Percentiles rank a stretch among this genome's conserved stretches.
These are phyloP conservation scores for Lathyrus sativus DNA, from an alignment of 306 rosid species.

Conservation along the genomic window DNA sequence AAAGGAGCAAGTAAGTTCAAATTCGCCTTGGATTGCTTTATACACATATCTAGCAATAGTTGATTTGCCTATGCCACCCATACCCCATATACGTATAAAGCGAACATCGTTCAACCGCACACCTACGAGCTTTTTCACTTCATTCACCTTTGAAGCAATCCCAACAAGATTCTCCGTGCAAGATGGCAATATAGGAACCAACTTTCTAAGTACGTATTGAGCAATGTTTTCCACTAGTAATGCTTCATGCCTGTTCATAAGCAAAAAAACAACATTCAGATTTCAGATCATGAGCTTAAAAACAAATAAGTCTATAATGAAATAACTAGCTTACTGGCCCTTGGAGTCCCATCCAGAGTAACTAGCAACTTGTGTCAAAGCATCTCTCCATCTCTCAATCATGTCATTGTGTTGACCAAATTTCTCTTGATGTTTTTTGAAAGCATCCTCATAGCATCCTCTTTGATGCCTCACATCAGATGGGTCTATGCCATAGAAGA, in stretches of 20 bases:
- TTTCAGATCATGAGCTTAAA: too few species aligned
- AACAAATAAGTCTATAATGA: too few species aligned
- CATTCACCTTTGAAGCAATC: constrained; percentile 15
- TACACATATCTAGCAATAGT: constrained; percentile 32
- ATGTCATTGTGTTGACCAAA: too few species aligned
- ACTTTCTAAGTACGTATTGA: constrained; percentile 2
- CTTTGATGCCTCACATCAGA: constrained; percentile 29
- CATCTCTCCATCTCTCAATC: constrained; percentile 32
- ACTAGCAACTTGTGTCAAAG: constrained; percentile 3
- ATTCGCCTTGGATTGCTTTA: constrained; percentile 6
- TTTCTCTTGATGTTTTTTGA: constrained; percentile 21
- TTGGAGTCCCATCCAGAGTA: too few species aligned
- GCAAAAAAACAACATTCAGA: too few species aligned
- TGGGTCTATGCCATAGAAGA: constrained; percentile 17
- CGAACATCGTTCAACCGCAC: constrained; percentile 24
- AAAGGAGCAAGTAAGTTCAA: constrained; percentile 6
- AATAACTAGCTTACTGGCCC: too few species aligned
- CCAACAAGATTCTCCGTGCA: constrained; percentile 26
- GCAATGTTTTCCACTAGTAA: constrained; percentile 16
- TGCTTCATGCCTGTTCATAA: constrained; percentile 9
- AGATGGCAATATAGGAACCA: constrained; percentile 26
- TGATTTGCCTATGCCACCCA: constrained; percentile 36
- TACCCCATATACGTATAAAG: constrained; percentile 39
- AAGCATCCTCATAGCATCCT: constrained; percentile 14
- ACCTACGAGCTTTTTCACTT: constrained; percentile 15